A percentile compares a stretch with the other conserved stretches of the same genome.
Conservation (phyloP, 192 early-diverging fungal species). For the Backusella parvicylindrica region DNA sequence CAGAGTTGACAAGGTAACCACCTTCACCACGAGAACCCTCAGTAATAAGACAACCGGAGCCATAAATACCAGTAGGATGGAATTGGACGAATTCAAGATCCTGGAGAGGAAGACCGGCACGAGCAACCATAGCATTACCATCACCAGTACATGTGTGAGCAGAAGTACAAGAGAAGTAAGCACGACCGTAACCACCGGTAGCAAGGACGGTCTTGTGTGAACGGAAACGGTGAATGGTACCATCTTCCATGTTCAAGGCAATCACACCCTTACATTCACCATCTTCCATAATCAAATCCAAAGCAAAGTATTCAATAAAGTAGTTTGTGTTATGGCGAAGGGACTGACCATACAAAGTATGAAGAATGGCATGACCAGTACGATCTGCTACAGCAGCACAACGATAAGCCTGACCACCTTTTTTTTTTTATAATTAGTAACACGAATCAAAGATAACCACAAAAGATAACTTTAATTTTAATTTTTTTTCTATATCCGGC, state of each 20-base stretch:
- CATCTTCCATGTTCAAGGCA: conserved; percentile 97
- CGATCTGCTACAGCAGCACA: conserved; percentile 98
- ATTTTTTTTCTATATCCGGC: neutral
- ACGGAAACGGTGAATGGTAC: conserved; percentile 95
- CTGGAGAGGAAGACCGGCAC: conserved; percentile 94
- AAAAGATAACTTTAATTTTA: neutral
- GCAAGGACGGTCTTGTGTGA: conserved; percentile 98
- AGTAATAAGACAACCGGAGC: conserved; percentile 96
- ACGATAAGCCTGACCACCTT: conserved; percentile 91
- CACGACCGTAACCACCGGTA: conserved; percentile 98
- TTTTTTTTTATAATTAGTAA: neutral
- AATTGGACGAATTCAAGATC: conserved; percentile 99
- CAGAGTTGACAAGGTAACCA: conserved; percentile 91
- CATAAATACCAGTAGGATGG: conserved; percentile 99
- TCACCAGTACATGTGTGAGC: conserved; percentile 99
- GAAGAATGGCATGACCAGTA: conserved; percentile 95
- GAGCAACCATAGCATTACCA: conserved; percentile 98
- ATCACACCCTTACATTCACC: conserved; percentile 95
- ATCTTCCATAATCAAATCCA: conserved; percentile 99
- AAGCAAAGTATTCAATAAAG: conserved; percentile 99
- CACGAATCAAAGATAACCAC: neutral
- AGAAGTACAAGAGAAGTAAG: conserved; percentile 97
- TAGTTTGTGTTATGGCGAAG: conserved; percentile 93
- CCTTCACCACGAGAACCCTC: conserved; percentile 95
- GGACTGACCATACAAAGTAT: conserved; percentile 97